Conservation (phyloP, 768 basidiomycete genomes). For the Pholiota molesta region DNA sequence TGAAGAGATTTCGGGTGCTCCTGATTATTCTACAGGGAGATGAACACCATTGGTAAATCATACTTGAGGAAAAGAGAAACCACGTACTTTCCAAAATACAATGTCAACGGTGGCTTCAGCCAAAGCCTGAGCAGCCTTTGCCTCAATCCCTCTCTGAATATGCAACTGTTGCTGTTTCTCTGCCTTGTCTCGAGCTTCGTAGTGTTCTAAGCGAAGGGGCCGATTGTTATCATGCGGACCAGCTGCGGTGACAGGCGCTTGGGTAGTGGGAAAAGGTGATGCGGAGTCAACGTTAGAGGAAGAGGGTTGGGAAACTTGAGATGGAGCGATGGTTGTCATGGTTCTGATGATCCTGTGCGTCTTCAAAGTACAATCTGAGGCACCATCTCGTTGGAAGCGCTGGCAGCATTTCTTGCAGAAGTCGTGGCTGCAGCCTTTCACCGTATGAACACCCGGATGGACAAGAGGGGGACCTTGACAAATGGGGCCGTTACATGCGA, state of each 20-base stretch:
- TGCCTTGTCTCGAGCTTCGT: constrained; percentile 5
- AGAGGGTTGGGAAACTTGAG: no score
- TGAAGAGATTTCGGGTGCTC: neutral
- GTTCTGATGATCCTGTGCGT: no score
- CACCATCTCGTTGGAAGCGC: constrained; percentile 5
- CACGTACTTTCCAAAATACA: constrained; percentile 11
- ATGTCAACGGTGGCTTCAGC: constrained; percentile 7
- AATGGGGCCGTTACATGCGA: constrained; percentile 13
- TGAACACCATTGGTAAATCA: no score
- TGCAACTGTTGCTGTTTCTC: neutral
- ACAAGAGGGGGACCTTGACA: neutral
- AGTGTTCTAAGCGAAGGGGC: constrained; percentile 7
- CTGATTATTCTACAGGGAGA: neutral
- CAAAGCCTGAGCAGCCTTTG: neutral
- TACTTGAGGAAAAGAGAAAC: neutral
- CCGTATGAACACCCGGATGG: neutral
- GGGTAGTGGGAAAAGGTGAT: neutral
- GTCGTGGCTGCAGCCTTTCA: neutral
- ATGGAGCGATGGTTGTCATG: neutral
- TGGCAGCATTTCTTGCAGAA: constrained; percentile 15
- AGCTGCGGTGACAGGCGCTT: neutral
- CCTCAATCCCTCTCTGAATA: neutral
- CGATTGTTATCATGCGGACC: neutral
- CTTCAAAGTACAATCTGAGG: neutral
- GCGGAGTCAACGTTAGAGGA: no score